These are phyloP conservation scores for Irpex sp. DNA, from an alignment of 1,284 basidiomycete genomes.

Conservation along the genomic window DNA sequence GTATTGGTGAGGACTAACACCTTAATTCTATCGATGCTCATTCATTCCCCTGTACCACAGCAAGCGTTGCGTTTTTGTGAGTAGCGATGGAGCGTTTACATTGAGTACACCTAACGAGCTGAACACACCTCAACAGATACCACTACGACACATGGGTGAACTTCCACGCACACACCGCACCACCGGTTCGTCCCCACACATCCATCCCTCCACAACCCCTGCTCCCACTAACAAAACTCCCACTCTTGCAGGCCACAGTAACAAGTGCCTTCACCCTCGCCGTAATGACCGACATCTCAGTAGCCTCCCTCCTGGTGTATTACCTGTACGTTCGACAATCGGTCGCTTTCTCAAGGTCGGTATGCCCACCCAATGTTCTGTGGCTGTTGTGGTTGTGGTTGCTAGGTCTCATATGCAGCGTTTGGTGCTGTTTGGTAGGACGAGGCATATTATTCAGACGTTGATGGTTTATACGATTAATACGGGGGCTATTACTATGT, in stretches of 20 bases:
- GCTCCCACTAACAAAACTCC: neutral
- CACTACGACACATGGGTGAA: neutral
- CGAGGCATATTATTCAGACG: slow-evolving; percentile 1
- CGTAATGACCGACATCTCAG: neutral
- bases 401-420: neutral
- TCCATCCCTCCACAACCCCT: neutral
- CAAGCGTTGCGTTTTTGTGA: neutral
- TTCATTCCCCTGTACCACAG: neutral
- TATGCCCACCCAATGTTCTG: neutral
- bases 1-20: neutral
- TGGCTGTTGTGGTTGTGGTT: neutral
- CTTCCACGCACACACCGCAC: neutral
- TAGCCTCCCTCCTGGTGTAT: slow-evolving; percentile 1
- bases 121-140: neutral
- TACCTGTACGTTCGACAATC: neutral
- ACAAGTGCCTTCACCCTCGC: slow-evolving; percentile 2
- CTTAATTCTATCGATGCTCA: neutral
- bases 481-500: slow-evolving; percentile 7
- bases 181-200: neutral
- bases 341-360: neutral
- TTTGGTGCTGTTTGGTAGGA: neutral
- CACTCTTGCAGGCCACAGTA: neutral
- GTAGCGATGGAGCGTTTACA: too few relatives aligned
- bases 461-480: slow-evolving; percentile 8
- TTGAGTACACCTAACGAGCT: too few relatives aligned